Evolutionary conservation across 2,329 filamentous ascomycete species (phyloP), one percentile per base, ranked within the genome.

Genomic region (Diaporthe nobilis): DNA sequence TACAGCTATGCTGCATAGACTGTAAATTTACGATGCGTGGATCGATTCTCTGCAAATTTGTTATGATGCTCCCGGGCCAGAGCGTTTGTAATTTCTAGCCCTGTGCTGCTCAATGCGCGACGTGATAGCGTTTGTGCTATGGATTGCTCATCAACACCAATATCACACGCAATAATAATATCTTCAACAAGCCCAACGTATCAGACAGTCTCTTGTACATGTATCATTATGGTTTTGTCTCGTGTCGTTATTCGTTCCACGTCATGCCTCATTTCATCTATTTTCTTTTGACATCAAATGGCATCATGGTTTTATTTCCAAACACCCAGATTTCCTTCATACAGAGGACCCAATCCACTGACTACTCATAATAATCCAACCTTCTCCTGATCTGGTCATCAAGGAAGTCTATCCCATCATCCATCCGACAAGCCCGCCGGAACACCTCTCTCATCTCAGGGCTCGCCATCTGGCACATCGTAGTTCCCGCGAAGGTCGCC

Each of bases 381-480:
- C 92, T 87, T 78, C 93, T 91, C 63, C 89, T 85, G 47, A 92
- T 86, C 79, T 89, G 90, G 31, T 78, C 79, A 57, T 88, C 86
- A 53, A 98, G 83, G 78, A 92, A 92, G 34, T 87, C 87, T 74
- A 93, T 88, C 80, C 73, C 76, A 61, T 98, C 94, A 71, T 93
- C 90, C 49, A 88, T 88, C 74, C 89, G 86, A 60, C 94, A 92
- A 0, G 94, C 92, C 42, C 91, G 88, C 39, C 86, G 84, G 81
- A 97, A 98, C 1, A 94, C 88, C 0, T 89, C 88, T 55, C 95
- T 89, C 95, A 98, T 98, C 22, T 93, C 90, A 5, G 89, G 84
- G 58, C 94, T 96, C 82, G 97, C 98, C 3, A 98, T 88, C 82
- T 96, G 94, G 81, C 96, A 98, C 31, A 87, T 89, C 39, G 86